Conservation (phyloP, 179 eudicot species). For the Amaranthus tricolor region DNA sequence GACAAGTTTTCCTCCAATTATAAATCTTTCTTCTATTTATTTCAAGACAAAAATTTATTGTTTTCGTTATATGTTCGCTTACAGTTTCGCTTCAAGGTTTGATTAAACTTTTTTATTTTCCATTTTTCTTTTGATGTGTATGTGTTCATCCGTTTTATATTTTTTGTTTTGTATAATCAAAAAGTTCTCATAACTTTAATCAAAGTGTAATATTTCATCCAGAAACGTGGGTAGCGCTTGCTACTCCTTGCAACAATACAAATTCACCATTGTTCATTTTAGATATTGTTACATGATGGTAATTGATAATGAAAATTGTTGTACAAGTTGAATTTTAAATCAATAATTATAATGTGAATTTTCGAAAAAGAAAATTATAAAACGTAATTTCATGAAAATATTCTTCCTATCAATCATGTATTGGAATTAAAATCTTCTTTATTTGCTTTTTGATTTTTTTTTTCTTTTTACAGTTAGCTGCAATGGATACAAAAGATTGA, state of each 20-base stretch:
- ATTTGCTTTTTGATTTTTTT: neutral
- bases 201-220: too few species aligned
- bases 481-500: slow-evolving; percentile 4
- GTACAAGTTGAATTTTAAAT: too few species aligned
- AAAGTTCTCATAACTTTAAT: too few species aligned
- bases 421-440: neutral
- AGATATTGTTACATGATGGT: neutral
- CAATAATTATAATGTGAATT: too few species aligned
- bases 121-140: neutral
- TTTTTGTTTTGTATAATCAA: too few species aligned
- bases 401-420: neutral
- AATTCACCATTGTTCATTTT: too few species aligned
- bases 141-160: too few species aligned
- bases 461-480: neutral
- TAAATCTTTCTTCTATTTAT: neutral
- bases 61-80: neutral
- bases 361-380: too few species aligned
- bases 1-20: neutral
- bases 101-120: neutral
- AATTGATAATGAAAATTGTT: neutral
- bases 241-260: too few species aligned
- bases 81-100: neutral
- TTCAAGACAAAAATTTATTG: neutral
- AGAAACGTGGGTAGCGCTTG: too few species aligned
- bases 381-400: too few species aligned